Base-by-base conservation (phyloP, 202 grass and related monocot species). In the Musa balbisiana region DNA sequence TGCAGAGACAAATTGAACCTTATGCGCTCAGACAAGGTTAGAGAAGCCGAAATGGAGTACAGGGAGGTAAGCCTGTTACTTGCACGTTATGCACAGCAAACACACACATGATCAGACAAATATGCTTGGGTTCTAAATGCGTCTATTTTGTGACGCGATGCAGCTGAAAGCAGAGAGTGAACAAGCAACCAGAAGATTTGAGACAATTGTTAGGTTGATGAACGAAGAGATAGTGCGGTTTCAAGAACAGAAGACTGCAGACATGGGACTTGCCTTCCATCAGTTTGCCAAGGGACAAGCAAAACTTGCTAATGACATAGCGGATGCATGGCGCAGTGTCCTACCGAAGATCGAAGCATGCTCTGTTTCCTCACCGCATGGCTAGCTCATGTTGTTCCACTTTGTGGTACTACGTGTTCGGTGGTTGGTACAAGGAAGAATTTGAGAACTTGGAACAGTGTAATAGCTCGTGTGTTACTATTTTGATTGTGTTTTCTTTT, bases 241-340 rank as follows among this genome's bases (percentile, higher is more conserved):
- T 83, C 95, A 99, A 77, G 95, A 99, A 75, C 88, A 99, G 82
- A 99, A 95, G 79, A 95, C 95, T 26, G 85, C 88, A 70, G 95
- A 99, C 64, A 86, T 92, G 69, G 95, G 95, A 58, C 75, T 99
- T 0, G 95, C 91, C 13, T 99, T 99, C 80, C 95, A 95, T 80
- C 91, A 90, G 82, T 99, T 99, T 78, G 95, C 95, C 0, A 99
- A 95, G 67, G 91, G 95, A 59, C 95, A 99, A 69, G 95, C 95
- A 60, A 99, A 99, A 82, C 79, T 99, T 62, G 91, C 95, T 12
- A 93, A 87, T 80, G 95, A 99, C 12, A 88, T 95, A 11, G 95
- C 95, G 1, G 95, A 99, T 79, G 85, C 95, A 11, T 99, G 95
- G 95, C 88, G 95, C 14, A 87, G 87, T 73, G 15, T 95, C 33